phyloP scores from a whole-genome alignment of 495 filamentous ascomycete genomes.

The Lepraria neglecta region DNA sequence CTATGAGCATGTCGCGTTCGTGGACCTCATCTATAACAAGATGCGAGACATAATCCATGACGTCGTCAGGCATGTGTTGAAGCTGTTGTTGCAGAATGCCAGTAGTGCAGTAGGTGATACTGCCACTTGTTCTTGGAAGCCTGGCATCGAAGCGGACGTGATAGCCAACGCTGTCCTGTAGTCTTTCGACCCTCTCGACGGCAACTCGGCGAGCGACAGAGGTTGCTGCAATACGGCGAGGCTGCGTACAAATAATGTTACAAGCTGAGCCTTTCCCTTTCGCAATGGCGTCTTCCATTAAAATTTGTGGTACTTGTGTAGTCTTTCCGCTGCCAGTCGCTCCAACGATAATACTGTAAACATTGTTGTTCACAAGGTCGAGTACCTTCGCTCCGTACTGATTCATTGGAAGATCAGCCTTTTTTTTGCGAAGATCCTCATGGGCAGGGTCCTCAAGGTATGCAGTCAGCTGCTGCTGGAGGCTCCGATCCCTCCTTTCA shows the following conservation, averaged over 20 bases:
- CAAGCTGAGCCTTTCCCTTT: conserved; percentile 37
- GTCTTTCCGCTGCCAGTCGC: conserved; percentile 57
- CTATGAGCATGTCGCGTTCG: conserved; percentile 50
- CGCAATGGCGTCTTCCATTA: conserved; percentile 48
- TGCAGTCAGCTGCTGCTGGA: conserved; percentile 30
- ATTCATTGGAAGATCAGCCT: conserved; percentile 46
- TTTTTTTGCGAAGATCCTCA: conserved; percentile 34
- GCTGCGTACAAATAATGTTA: conserved; percentile 55
- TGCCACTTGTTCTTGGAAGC: conserved; percentile 36
- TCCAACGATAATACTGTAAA: conserved; percentile 49
- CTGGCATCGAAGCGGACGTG: conserved; percentile 47
- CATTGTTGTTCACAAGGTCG: conserved; percentile 43
- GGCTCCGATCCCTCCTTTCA: conserved; percentile 25
- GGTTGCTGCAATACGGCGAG: conserved; percentile 51
- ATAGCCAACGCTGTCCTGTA: conserved; percentile 49
- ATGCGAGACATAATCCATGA: conserved; percentile 44
- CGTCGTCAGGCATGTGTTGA: conserved; percentile 37
- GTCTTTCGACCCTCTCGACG: conserved; percentile 43
- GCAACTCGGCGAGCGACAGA: conserved; percentile 52
- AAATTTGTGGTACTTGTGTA: conserved; percentile 55
- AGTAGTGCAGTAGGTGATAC: conserved; percentile 54
- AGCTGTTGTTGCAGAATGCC: conserved; percentile 50
- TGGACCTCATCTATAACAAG: conserved; percentile 58
- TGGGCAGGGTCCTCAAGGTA: conserved; percentile 33
- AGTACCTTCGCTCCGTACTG: conserved; percentile 40